A percentile compares a stretch with the other conserved stretches of the same genome.
Evolutionary conservation across 2,329 filamentous ascomycete genomes (phyloP).

Genomic region (Aureobasidium subglaciale): DNA sequence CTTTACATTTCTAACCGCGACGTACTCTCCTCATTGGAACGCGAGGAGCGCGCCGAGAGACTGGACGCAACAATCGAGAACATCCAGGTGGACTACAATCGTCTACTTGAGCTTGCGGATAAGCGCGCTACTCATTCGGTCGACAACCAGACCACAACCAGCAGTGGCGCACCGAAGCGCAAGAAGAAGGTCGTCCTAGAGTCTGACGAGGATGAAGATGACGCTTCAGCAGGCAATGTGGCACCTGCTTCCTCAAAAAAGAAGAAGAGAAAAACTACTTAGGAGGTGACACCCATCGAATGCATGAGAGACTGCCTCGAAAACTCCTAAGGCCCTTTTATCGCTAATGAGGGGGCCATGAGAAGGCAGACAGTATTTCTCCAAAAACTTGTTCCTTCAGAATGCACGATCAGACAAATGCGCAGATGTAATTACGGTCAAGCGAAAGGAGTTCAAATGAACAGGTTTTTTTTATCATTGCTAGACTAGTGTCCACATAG

Average conservation of each 20-base stretch:
- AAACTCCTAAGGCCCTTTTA: too few species aligned
- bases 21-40: slow-evolving; percentile 61
- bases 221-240: neutral
- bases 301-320: too few species aligned
- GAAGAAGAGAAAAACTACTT: slow-evolving; percentile 10
- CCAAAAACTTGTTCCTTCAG: neutral
- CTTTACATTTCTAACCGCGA: slow-evolving; percentile 71
- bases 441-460: neutral
- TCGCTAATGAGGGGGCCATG: neutral
- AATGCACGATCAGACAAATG: neutral
- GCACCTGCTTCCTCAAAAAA: neutral
- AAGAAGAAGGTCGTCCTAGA: slow-evolving; percentile 12
- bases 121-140: slow-evolving; percentile 22
- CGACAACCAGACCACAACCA: neutral
- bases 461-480: neutral
- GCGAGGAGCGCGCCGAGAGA: slow-evolving; percentile 61
- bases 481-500: neutral
- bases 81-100: slow-evolving; percentile 67
- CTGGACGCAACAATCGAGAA: slow-evolving; percentile 61
- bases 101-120: slow-evolving; percentile 49
- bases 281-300: neutral
- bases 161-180: neutral
- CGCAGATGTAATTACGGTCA: neutral
- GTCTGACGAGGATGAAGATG: slow-evolving; percentile 15
- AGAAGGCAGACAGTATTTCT: neutral